Evolutionary conservation across 495 filamentous ascomycete species (phyloP), one percentile per base, ranked within the genome.

Genomic region (Massariosphaeria phaeospora): DNA sequence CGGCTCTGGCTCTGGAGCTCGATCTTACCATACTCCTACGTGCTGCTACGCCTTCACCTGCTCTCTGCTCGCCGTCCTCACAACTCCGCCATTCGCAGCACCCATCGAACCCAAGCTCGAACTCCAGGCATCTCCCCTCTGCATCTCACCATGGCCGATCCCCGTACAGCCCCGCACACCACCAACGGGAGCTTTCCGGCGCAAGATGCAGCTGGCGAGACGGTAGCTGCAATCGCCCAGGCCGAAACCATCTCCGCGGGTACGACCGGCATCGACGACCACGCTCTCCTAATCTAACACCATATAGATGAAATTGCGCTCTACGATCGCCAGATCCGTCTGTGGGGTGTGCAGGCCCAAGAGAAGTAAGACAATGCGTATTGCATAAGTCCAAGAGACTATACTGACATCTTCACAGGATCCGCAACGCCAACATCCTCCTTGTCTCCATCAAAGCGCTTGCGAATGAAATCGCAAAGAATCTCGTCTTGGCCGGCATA

Each of bases 271-370:
- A 13, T 52, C 24, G 30, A 10, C n/a, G n/a, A 40, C 15, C 15
- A 4, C 9, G 43, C 2, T 17, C 12, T 6, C 43, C 7, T 6
- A 9, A 9, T 25, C 52, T 55, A 20, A 48, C 33, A 52, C 7
- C 12, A 35, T 24, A 60, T 58, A 94, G 93, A 96, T 72, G 93
- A 98, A 66, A 95, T 97, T 64, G 94, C 94, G 31, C 81, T 98
- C 20, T 98, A 98, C 71, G 93, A 98, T 70, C 85, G 93, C 18
- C 93, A 98, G 69, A 96, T 97, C 64, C 87, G 93, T n/a, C 81
- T 98, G 25, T 98, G 93, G 93, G 93, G 93, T 44, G 85, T 97
- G 52, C 81, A 95, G 66, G 93, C 94, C 5, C 93, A 98, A 69
- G 85, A 85, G 59, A 81, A 81, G 83, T 86, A 65, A 67, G 72